These are phyloP conservation scores for Eurotiales sp. DNA, from an alignment of 2,329 filamentous ascomycete genomes.

Conservation along the genomic window DNA sequence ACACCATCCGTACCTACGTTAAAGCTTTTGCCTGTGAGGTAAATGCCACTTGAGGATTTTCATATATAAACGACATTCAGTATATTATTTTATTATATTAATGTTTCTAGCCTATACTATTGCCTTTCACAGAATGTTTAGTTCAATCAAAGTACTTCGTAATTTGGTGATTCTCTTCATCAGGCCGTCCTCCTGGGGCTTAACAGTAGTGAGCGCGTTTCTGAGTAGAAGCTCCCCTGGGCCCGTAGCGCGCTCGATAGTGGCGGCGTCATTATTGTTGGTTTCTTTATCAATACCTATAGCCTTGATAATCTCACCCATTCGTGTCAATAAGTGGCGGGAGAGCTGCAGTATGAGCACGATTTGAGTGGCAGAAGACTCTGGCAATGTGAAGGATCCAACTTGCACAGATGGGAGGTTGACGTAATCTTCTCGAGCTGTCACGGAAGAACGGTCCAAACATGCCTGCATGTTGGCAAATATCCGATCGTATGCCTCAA, in stretches of 20 bases:
- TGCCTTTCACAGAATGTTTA: not conserved
- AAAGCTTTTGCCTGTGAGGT: too few species aligned
- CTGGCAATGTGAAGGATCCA: conserved; percentile 4
- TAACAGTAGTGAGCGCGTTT: not conserved
- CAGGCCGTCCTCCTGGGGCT: not conserved
- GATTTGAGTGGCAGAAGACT: conserved; percentile 9
- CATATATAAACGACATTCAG: too few species aligned
- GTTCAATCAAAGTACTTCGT: not conserved
- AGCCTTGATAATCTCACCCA: conserved; percentile 4
- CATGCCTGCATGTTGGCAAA: conserved; percentile 11
- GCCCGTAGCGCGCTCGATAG: not conserved
- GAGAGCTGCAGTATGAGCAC: conserved; percentile 5
- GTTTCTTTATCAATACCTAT: not conserved
- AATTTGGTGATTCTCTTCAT: not conserved
- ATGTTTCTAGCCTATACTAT: too few species aligned
- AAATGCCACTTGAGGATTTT: too few species aligned
- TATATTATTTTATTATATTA: too few species aligned
- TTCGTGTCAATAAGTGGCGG: conserved; percentile 1
- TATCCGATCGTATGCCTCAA: conserved; percentile 7
- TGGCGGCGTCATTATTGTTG: not conserved
- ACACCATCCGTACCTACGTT: not conserved
- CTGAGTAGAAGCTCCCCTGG: not conserved
- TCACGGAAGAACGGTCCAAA: conserved; percentile 6
- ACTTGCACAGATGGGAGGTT: conserved; percentile 4
- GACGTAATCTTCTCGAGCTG: conserved; percentile 9